These are phyloP conservation scores for Termitomyces eurrhizus DNA, from an alignment of 768 basidiomycete genomes.

Conservation along the genomic window DNA sequence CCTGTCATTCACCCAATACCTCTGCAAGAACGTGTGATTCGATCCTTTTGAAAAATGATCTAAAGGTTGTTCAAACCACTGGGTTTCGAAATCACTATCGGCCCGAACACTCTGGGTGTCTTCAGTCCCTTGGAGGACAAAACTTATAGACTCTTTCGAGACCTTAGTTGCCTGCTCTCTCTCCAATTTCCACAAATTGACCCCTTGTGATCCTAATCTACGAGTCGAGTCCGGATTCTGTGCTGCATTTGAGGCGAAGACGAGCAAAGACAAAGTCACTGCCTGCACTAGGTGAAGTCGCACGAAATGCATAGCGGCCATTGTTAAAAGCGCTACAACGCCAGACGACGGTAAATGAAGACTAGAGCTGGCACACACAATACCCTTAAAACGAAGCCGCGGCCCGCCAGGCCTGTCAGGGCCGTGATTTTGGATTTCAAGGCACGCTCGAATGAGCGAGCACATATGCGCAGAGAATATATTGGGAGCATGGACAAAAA, in stretches of 20 bases:
- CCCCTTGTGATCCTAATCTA: constrained; percentile 49
- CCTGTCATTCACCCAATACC: constrained; percentile 89
- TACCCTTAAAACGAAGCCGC: not conserved
- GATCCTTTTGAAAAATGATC: constrained; percentile 67
- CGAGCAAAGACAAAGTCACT: constrained; percentile 6
- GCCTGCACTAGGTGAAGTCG: constrained; percentile 3
- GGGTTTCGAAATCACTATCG: constrained; percentile 43
- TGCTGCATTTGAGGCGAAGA: constrained; percentile 5
- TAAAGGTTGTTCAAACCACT: constrained; percentile 80
- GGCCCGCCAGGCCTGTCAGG: not conserved
- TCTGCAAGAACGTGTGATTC: constrained; percentile 70
- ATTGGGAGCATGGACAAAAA: not conserved
- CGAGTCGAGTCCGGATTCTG: constrained; percentile 17
- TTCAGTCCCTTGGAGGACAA: constrained; percentile 18
- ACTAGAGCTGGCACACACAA: not conserved
- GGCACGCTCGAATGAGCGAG: not conserved
- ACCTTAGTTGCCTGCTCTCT: constrained; percentile 15
- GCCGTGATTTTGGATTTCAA: not conserved
- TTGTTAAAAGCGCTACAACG: not conserved
- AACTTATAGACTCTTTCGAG: constrained; percentile 10
- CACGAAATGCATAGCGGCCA: constrained; percentile 9
- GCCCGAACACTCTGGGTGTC: constrained; percentile 10
- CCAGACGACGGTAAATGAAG: not conserved
- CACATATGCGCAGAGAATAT: not conserved
- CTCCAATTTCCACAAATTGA: constrained; percentile 63